Conservation (phyloP, 23 red algal genomes). For the Gracilariopsis chorda region DNA sequence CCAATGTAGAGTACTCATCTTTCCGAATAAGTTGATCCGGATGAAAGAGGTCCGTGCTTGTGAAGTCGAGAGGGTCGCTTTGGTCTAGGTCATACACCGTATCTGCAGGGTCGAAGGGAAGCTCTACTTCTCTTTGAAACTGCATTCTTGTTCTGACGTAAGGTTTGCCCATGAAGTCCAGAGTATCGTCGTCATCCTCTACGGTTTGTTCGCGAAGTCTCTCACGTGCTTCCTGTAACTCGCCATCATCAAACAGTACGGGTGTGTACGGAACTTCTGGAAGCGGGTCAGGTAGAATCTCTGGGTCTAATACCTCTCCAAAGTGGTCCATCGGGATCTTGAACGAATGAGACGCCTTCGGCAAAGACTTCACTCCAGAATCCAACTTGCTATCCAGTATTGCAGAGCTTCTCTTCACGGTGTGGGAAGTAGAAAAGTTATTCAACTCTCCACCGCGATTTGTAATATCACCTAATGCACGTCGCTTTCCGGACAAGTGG, state of each 20-base stretch:
- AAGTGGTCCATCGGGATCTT: background rate
- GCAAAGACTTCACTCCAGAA: background rate
- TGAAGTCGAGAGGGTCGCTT: background rate
- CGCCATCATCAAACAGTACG: slow-evolving; percentile 9
- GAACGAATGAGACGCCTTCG: background rate
- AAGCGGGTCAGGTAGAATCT: background rate
- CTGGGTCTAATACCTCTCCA: background rate
- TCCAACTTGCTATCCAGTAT: background rate
- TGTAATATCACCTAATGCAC: slow-evolving; percentile 41
- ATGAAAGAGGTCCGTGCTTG: background rate
- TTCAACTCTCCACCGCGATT: slow-evolving; percentile 5
- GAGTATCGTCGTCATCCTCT: background rate
- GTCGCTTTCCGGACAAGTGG: background rate
- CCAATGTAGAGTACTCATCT: background rate
- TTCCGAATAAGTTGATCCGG: slow-evolving; percentile 6
- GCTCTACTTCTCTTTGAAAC: background rate
- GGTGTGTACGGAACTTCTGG: background rate
- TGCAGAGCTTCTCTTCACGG: background rate
- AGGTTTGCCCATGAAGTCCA: background rate
- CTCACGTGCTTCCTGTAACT: background rate
- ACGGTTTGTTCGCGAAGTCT: background rate
- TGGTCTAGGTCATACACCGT: background rate
- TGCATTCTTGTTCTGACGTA: background rate
- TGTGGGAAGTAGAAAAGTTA: background rate
- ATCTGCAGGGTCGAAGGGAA: background rate